A percentile compares a stretch with the other conserved stretches of the same genome.
Evolutionary conservation across 306 rosid species (phyloP).

Genomic region (Trifolium repens): DNA sequence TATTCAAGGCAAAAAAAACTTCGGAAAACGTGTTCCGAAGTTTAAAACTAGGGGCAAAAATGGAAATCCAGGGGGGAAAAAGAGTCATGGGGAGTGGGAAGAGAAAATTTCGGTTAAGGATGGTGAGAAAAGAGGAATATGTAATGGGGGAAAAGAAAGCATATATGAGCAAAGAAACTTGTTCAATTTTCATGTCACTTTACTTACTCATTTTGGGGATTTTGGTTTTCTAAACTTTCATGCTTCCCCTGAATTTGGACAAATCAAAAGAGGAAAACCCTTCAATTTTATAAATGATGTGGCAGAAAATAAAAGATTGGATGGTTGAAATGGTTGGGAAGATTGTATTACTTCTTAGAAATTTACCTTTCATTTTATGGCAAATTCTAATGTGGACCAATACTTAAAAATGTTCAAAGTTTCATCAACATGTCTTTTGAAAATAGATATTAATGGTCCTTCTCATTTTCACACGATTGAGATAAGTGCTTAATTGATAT

Average conservation of each 20-base stretch:
- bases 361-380: no score
- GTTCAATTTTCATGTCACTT: background rate
- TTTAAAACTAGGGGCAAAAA: no score
- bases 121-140: conserved; percentile 53
- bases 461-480: no score
- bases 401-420: no score
- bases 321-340: background rate
- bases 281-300: background rate
- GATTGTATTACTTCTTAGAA: background rate
- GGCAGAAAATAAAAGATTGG: background rate
- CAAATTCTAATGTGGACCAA: no score
- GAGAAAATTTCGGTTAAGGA: conserved; percentile 36
- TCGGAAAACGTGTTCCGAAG: no score
- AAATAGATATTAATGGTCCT: no score
- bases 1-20: no score
- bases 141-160: conserved; percentile 44
- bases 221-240: background rate
- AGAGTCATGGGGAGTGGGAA: no score
- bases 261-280: background rate
- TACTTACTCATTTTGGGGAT: background rate
- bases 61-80: no score
- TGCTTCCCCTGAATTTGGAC: background rate
- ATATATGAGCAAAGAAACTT: conserved; percentile 34
- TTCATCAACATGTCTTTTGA: no score
- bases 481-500: no score